These are phyloP conservation scores for Neonectria sp. DNA, from an alignment of 2,329 filamentous ascomycete genomes.

Conservation along the genomic window DNA sequence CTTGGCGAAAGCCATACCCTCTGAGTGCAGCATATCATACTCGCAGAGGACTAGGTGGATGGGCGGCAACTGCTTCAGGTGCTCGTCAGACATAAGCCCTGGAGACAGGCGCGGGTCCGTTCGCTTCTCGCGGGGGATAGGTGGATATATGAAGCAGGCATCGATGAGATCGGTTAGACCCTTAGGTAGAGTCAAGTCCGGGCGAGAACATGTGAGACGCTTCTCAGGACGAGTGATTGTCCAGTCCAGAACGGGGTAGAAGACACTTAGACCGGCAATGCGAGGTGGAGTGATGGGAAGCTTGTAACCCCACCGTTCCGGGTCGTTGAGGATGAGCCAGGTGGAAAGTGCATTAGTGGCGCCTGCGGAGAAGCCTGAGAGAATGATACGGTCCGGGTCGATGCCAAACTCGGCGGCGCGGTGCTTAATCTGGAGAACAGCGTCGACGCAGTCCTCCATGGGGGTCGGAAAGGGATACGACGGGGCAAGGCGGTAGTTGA, in stretches of 20 bases:
- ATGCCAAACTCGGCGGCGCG: conserved; percentile 71
- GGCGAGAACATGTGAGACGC: conserved; percentile 66
- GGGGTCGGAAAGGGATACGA: conserved; percentile 75
- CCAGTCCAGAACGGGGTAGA: conserved; percentile 76
- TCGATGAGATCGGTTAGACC: conserved; percentile 75
- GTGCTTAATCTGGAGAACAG: conserved; percentile 71
- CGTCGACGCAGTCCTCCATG: conserved; percentile 76
- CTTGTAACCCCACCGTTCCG: conserved; percentile 57
- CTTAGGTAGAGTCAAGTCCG: conserved; percentile 71
- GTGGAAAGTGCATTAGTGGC: conserved; percentile 69
- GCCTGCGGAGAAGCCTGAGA: conserved; percentile 77
- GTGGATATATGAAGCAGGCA: conserved; percentile 71
- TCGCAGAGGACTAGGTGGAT: conserved; percentile 75
- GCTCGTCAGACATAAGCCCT: conserved; percentile 66
- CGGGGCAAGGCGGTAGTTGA: conserved; percentile 79
- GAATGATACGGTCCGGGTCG: conserved; percentile 68
- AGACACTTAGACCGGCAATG: conserved; percentile 69
- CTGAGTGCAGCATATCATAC: conserved; percentile 74
- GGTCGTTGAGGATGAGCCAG: conserved; percentile 62
- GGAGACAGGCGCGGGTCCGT: conserved; percentile 71
- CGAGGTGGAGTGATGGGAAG: conserved; percentile 58
- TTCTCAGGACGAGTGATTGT: conserved; percentile 70
- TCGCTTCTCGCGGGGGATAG: conserved; percentile 61
- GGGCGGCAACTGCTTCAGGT: conserved; percentile 67
- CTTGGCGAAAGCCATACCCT: conserved; percentile 73